phyloP scores from a whole-genome alignment of 83 land plant genomes.

The Picea engelmannii region DNA sequence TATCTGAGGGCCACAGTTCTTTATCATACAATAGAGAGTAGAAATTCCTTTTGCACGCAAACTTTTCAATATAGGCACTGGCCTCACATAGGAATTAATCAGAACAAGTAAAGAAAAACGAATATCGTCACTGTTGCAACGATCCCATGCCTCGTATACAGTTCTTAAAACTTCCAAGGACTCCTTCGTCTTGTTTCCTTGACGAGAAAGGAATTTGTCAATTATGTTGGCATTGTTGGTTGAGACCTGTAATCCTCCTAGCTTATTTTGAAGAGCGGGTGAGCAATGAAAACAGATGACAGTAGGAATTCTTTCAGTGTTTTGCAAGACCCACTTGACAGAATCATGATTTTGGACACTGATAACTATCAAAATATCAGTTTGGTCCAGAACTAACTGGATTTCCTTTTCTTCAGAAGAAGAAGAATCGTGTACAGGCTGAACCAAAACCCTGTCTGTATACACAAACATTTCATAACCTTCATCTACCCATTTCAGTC shows the following conservation, averaged over 20 bases:
- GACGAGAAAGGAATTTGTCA: slow-evolving; percentile 27
- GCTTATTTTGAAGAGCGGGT: slow-evolving; percentile 46
- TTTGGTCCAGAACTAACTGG: slow-evolving; percentile 16
- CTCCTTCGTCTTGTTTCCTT: slow-evolving; percentile 35
- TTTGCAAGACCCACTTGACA: slow-evolving; percentile 43
- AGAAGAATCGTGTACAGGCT: neutral
- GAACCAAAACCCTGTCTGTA: slow-evolving; percentile 30
- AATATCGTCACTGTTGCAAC: slow-evolving; percentile 81
- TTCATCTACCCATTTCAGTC: slow-evolving; percentile 73
- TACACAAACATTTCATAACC: slow-evolving; percentile 61
- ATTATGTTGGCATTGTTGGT: slow-evolving; percentile 31
- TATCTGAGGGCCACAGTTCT: slow-evolving; percentile 82
- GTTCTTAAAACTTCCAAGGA: slow-evolving; percentile 49
- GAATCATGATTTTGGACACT: slow-evolving; percentile 55
- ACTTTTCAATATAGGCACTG: slow-evolving; percentile 73
- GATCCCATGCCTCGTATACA: slow-evolving; percentile 88
- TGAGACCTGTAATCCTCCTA: slow-evolving; percentile 60
- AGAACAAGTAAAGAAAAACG: slow-evolving; percentile 81
- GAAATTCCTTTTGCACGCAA: slow-evolving; percentile 83
- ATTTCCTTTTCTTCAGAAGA: slow-evolving; percentile 20
- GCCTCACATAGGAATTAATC: slow-evolving; percentile 84
- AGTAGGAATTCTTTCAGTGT: slow-evolving; percentile 50
- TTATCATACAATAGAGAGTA: slow-evolving; percentile 80
- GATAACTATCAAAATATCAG: slow-evolving; percentile 67
- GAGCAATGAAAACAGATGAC: slow-evolving; percentile 70